Conservation (phyloP, 2,329 filamentous ascomycete species). For the Diplodia mutila region DNA sequence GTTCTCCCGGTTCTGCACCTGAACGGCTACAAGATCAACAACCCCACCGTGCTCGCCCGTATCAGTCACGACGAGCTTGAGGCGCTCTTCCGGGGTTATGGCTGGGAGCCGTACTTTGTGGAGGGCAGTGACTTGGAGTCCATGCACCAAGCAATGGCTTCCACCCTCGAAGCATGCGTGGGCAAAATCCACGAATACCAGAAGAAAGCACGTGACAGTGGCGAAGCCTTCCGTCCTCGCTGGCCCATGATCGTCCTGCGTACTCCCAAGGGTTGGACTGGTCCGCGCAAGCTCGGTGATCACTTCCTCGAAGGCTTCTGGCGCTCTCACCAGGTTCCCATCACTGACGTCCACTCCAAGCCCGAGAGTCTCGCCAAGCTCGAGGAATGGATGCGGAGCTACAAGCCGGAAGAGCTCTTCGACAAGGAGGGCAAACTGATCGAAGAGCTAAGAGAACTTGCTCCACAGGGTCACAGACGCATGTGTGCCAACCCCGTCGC, state of each 20-base stretch:
- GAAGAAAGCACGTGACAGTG: slow-evolving; percentile 70
- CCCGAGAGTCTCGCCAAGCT: slow-evolving; percentile 67
- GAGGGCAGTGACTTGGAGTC: slow-evolving; percentile 72
- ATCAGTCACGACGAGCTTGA: slow-evolving; percentile 75
- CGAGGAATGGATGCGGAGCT: slow-evolving; percentile 77
- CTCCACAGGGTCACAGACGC: slow-evolving; percentile 66
- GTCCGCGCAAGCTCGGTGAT: slow-evolving; percentile 70
- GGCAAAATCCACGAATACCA: slow-evolving; percentile 70
- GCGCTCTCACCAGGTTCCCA: slow-evolving; percentile 77
- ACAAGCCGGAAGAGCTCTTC: slow-evolving; percentile 74
- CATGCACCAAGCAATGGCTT: slow-evolving; percentile 84
- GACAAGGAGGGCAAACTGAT: slow-evolving; percentile 66
- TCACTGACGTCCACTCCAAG: slow-evolving; percentile 70
- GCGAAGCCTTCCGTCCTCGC: slow-evolving; percentile 69
- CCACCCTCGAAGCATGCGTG: slow-evolving; percentile 73
- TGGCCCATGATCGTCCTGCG: slow-evolving; percentile 83
- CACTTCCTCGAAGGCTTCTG: slow-evolving; percentile 77
- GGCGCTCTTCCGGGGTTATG: slow-evolving; percentile 71
- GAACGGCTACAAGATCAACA: slow-evolving; percentile 87
- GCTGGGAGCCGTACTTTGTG: slow-evolving; percentile 80
- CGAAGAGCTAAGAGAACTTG: slow-evolving; percentile 64
- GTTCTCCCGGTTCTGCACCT: slow-evolving; percentile 78
- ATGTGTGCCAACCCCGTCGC: slow-evolving; percentile 79
- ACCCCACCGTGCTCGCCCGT: slow-evolving; percentile 68
- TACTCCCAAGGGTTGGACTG: slow-evolving; percentile 80